A percentile compares a stretch with the other conserved stretches of the same genome.
These are phyloP conservation scores for Avena insularis DNA, from an alignment of 176 grass and related monocot species.

Conservation along the genomic window DNA sequence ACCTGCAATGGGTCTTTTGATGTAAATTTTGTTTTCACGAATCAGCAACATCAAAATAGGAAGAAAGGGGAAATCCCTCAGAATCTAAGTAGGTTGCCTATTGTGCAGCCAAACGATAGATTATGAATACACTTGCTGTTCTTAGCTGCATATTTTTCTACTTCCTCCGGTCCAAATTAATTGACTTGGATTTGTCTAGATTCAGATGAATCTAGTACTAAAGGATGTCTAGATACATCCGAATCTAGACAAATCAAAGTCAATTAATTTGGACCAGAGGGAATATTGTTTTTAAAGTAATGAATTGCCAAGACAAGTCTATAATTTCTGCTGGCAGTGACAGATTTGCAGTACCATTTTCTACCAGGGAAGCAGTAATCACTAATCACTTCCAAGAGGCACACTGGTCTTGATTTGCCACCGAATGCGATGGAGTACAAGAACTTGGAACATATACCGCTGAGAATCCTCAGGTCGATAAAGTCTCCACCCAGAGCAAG, in stretches of 20 bases:
- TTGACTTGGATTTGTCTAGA: too few species aligned
- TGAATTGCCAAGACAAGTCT: constrained; percentile 17
- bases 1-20: neutral
- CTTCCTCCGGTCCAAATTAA: too few species aligned
- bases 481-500: constrained; percentile 17
- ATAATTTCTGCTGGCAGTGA: constrained; percentile 3
- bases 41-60: neutral
- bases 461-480: neutral
- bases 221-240: too few species aligned
- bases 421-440: neutral
- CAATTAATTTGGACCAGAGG: too few species aligned
- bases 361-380: constrained; percentile 13
- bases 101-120: neutral
- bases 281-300: constrained; percentile 14
- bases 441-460: neutral
- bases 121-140: neutral
- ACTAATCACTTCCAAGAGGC: constrained; percentile 12
- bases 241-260: too few species aligned
- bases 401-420: constrained; percentile 27
- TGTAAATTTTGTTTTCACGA: neutral
- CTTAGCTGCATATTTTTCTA: constrained; percentile 1
- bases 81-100: neutral
- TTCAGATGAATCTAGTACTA: too few species aligned
- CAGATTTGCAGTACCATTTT: constrained; percentile 27
- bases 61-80: neutral